Percentiles rank a stretch among this genome's conserved stretches.
These are phyloP conservation scores for Fusarium longipes DNA, from an alignment of 2,329 filamentous ascomycete genomes.

Conservation along the genomic window DNA sequence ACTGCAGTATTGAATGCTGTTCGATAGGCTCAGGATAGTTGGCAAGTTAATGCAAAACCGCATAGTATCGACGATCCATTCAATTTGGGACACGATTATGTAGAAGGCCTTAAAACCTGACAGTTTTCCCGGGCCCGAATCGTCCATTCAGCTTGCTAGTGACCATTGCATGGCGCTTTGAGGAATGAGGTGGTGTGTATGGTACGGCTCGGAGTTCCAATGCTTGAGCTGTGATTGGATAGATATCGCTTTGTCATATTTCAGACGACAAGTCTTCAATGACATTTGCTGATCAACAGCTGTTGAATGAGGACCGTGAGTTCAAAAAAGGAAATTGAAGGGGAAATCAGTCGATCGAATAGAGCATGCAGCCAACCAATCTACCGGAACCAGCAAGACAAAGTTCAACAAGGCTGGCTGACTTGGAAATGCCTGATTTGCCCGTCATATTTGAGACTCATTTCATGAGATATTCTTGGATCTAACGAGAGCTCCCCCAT, in stretches of 20 bases:
- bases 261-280: slow-evolving; percentile 7
- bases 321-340: slow-evolving; percentile 10
- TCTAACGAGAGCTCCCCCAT: slow-evolving; percentile 15
- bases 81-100: neutral
- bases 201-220: slow-evolving; percentile 6
- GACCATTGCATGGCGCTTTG: neutral
- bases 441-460: slow-evolving; percentile 23
- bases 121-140: neutral
- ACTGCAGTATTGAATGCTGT: neutral
- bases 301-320: slow-evolving; percentile 18
- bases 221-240: slow-evolving; percentile 23
- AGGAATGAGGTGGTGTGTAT: slow-evolving; percentile 33
- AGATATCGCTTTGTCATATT: neutral
- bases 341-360: slow-evolving; percentile 24
- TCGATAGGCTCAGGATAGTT: neutral
- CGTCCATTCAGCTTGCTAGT: slow-evolving; percentile 21
- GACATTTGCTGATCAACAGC: slow-evolving; percentile 21
- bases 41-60: slow-evolving; percentile 18
- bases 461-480: slow-evolving; percentile 2
- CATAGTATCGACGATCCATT: slow-evolving; percentile 1
- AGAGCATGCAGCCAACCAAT: slow-evolving; percentile 14
- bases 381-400: slow-evolving; percentile 14
- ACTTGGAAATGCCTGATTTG: slow-evolving; percentile 21
- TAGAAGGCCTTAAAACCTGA: neutral
- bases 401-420: slow-evolving; percentile 33